Percentiles rank a stretch among this genome's conserved stretches.
These are phyloP conservation scores for Ophiostoma himal-ulmi DNA, from an alignment of 2,329 filamentous ascomycete species.

Conservation along the genomic window DNA sequence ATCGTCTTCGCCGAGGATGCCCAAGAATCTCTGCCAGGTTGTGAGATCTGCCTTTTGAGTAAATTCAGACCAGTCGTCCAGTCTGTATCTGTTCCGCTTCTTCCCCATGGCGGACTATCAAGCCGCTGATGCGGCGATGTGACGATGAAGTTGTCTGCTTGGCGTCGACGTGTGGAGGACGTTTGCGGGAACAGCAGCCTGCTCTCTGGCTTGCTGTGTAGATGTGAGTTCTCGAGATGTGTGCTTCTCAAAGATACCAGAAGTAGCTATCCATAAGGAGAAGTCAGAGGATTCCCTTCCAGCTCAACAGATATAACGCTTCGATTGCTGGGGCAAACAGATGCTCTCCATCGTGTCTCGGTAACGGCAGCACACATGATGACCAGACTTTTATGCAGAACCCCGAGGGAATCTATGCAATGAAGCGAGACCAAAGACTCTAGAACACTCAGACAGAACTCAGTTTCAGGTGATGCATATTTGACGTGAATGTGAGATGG, in stretches of 20 bases:
- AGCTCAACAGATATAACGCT: not conserved
- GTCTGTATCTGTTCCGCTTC: not conserved
- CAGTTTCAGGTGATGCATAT: not conserved
- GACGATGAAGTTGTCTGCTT: not conserved
- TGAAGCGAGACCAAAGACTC: not conserved
- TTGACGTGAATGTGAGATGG: not conserved
- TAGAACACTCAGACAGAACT: not conserved
- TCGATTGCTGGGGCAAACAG: not conserved
- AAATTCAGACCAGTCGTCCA: constrained; percentile 31
- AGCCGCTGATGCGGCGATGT: not conserved
- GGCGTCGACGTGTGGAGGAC: not conserved
- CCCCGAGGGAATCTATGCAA: too few species aligned
- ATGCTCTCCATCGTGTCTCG: not conserved
- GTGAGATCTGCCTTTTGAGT: constrained; percentile 33
- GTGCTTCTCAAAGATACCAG: not conserved
- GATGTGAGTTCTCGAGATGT: not conserved
- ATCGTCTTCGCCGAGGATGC: constrained; percentile 38
- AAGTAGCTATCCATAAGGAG: not conserved
- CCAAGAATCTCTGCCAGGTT: constrained; percentile 43
- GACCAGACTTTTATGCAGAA: not conserved
- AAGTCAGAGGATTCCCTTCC: not conserved
- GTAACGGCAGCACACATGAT: not conserved
- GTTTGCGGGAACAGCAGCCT: too few species aligned
- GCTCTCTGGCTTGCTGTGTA: too few species aligned
- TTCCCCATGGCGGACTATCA: not conserved